Conservation (phyloP, 2,329 filamentous ascomycete genomes). For the Fusarium sp. region DNA sequence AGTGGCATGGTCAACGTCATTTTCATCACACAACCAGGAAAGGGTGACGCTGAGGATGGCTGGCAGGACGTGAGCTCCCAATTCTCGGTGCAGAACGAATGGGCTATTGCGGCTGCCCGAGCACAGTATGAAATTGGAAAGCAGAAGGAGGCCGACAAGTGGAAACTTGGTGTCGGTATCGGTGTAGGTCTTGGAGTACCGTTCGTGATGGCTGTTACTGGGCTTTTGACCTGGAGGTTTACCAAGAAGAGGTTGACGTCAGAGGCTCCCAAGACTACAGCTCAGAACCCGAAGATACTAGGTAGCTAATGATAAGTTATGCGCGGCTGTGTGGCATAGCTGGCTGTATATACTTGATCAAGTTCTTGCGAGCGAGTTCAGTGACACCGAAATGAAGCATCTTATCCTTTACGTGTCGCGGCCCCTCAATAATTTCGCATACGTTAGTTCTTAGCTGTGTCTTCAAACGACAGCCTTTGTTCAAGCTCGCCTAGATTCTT, state of each 20-base stretch:
- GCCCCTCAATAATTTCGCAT: too few relatives aligned
- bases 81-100: neutral
- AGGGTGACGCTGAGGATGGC: neutral
- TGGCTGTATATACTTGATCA: neutral
- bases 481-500: too few relatives aligned
- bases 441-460: too few relatives aligned
- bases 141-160: neutral
- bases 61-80: neutral
- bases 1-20: neutral
- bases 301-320: too few relatives aligned
- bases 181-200: neutral
- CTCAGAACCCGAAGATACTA: too few relatives aligned
- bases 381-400: neutral
- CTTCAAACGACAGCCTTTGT: too few relatives aligned
- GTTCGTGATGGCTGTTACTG: neutral
- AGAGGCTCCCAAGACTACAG: neutral
- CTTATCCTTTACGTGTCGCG: too few relatives aligned
- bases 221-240: neutral
- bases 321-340: neutral
- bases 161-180: neutral
- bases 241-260: neutral
- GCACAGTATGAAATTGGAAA: neutral
- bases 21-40: neutral
- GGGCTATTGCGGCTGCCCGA: neutral
- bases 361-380: neutral